These are phyloP conservation scores for Rhynchosporium agropyri DNA, from an alignment of 2,329 filamentous ascomycete species.

Conservation along the genomic window DNA sequence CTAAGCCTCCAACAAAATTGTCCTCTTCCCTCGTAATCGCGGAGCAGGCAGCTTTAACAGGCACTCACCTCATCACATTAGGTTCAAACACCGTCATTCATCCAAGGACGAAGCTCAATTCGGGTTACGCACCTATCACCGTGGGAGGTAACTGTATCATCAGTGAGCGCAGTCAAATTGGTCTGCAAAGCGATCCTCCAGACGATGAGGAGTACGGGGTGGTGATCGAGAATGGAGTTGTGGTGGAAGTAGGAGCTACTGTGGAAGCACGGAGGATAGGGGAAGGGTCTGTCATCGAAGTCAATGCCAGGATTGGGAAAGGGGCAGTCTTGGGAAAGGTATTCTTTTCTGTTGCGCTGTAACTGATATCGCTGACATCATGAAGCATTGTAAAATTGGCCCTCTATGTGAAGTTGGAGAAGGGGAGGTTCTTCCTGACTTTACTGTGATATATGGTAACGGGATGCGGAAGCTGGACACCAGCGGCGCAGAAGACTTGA, in stretches of 20 bases:
- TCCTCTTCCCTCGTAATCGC: conserved; percentile 63
- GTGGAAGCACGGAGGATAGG: conserved; percentile 55
- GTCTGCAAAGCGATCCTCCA: conserved; percentile 46
- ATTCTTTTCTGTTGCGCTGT: conserved; percentile 26
- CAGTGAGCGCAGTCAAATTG: conserved; percentile 67
- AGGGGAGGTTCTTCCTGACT: conserved; percentile 63
- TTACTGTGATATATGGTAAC: conserved; percentile 70
- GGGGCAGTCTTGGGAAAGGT: conserved; percentile 67
- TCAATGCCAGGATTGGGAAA: conserved; percentile 61
- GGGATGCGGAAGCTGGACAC: conserved; percentile 60
- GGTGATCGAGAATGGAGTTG: conserved; percentile 61
- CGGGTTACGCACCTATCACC: conserved; percentile 75
- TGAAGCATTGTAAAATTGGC: conserved; percentile 71
- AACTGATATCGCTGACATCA: conserved; percentile 25
- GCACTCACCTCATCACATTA: conserved; percentile 77
- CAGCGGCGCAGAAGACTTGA: conserved; percentile 63
- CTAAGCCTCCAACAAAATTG: conserved; percentile 63
- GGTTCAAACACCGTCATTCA: conserved; percentile 81
- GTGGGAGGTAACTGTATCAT: conserved; percentile 83
- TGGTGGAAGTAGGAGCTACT: conserved; percentile 60
- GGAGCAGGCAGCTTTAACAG: conserved; percentile 65
- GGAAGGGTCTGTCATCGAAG: conserved; percentile 62
- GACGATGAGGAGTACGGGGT: conserved; percentile 44
- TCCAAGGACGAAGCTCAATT: conserved; percentile 78
- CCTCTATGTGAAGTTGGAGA: conserved; percentile 62